phyloP scores from a whole-genome alignment of 129 eudicot species.

The Tagetes erecta region DNA sequence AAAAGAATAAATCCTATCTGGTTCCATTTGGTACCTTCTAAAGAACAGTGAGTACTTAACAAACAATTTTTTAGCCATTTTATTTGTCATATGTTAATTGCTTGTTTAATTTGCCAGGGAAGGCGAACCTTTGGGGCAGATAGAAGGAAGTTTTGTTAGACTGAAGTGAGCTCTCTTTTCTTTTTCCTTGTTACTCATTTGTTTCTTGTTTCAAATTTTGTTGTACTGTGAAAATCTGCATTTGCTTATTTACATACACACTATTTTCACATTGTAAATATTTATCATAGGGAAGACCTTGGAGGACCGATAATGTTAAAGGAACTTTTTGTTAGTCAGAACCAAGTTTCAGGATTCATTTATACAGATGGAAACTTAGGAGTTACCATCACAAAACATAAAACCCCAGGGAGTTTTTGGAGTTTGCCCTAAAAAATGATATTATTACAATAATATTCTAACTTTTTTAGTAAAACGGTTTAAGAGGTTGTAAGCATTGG shows the following conservation, averaged over 20 bases:
- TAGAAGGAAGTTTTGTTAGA: conserved; percentile 70
- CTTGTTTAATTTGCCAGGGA: conserved; percentile 48
- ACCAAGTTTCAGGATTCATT: neutral
- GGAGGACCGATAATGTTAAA: neutral
- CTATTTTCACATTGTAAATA: neutral
- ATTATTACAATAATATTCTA: neutral
- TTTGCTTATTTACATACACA: conserved; percentile 7
- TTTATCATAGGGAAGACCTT: neutral
- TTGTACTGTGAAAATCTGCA: conserved; percentile 4
- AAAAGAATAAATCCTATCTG: conserved; percentile 59
- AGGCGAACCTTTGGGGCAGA: conserved; percentile 70
- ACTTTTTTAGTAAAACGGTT: neutral
- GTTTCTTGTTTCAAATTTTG: conserved; percentile 10
- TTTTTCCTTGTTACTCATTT: neutral
- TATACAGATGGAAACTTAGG: neutral
- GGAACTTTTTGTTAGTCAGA: neutral
- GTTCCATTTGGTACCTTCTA: conserved; percentile 71
- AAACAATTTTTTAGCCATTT: neutral
- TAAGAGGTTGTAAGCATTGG: conserved; percentile 2
- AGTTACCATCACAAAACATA: neutral
- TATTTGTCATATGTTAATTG: conserved; percentile 18
- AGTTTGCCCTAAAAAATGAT: neutral
- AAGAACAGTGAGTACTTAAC: conserved; percentile 56
- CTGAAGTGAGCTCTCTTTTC: conserved; percentile 57
- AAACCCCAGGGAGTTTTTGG: neutral